Base-by-base conservation (phyloP, 2,329 filamentous ascomycete genomes). In the Aspergillus sp. region DNA sequence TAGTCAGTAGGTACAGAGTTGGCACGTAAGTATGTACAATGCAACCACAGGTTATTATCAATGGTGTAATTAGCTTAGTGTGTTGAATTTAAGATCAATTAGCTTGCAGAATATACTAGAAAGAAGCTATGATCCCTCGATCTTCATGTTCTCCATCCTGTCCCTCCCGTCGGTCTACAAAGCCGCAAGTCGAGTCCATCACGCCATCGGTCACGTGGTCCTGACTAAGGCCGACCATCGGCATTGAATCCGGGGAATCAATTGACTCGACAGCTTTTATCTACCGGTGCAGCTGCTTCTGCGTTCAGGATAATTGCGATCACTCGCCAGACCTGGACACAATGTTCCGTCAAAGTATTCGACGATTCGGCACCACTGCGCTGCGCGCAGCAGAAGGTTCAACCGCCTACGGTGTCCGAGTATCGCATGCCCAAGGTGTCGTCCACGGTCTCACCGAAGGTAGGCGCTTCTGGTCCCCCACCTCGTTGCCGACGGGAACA, bases 361-460 rank as follows among this genome's bases (percentile, higher is more conserved):
- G 89, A 70, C 84, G 85, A 62, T 89, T 95, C 69, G 83, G 86
- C 57, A 85, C 85, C 22, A 85, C 85, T 60, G 85, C 86, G 61
- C 78, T 82, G 68, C 84, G 86, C 60, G 81, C 75, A 71, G 81
- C 73, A 39, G 79, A 85, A 64, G 78, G 78, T 10, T 73, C 77
- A 18, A 82, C 85, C 62, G 72, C 84, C 50, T 86, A 91, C 71
- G 87, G 87, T 29, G 81, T 94, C 62, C 84, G 84, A 63, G 87
- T 96, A 60, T 92, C 91, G 47, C 87, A 87, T 72, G 90, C 90
- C 31, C 92, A 96, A 75, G 90, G 91, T 58, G 79, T 91, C 59
- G 88, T 91, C 53, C 85, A 89, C 73, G 89, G 91, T 51, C 83
- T 97, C 67, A 87, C 91, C 56, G 92, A 90, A 81, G 92, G 92